Evolutionary conservation across 2,329 filamentous ascomycete species (phyloP).

Genomic region (Fusarium verrucosum): DNA sequence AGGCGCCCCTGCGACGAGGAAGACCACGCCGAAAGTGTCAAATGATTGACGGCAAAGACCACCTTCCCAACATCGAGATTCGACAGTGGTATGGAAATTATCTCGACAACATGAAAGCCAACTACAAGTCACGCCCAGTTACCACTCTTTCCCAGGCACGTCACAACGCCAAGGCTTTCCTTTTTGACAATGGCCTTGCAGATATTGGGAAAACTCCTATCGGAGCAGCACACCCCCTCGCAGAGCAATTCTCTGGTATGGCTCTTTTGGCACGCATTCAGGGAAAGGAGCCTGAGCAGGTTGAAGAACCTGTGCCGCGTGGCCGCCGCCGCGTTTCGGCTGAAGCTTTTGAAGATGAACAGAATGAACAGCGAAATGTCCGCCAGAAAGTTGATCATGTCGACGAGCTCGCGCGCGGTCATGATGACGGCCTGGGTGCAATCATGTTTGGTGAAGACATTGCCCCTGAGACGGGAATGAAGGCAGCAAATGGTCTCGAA

Average conservation of each 20-base stretch:
- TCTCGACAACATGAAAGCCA: slow-evolving; percentile 63
- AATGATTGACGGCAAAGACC: slow-evolving; percentile 48
- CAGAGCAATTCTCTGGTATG: slow-evolving; percentile 56
- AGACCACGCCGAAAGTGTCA: slow-evolving; percentile 42
- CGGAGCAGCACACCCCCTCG: slow-evolving; percentile 55
- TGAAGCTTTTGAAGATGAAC: slow-evolving; percentile 56
- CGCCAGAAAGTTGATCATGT: slow-evolving; percentile 48
- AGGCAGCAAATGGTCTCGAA: slow-evolving; percentile 70
- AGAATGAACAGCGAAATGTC: slow-evolving; percentile 51
- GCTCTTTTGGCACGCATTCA: slow-evolving; percentile 50
- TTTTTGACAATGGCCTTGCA: slow-evolving; percentile 51
- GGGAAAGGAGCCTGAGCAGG: slow-evolving; percentile 36
- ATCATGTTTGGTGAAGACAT: slow-evolving; percentile 52
- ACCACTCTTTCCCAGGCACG: slow-evolving; percentile 52
- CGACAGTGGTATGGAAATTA: slow-evolving; percentile 57
- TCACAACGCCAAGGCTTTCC: slow-evolving; percentile 46
- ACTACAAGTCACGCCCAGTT: slow-evolving; percentile 39
- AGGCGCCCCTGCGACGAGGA: slow-evolving; percentile 34
- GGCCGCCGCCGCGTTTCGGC: slow-evolving; percentile 54
- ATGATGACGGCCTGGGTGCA: slow-evolving; percentile 41
- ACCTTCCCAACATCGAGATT: slow-evolving; percentile 51
- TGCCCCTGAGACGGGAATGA: slow-evolving; percentile 73
- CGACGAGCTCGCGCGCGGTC: slow-evolving; percentile 44
- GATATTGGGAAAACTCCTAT: slow-evolving; percentile 26
- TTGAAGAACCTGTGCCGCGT: slow-evolving; percentile 29